phyloP scores from a whole-genome alignment of 352 stramenopile genomes.

The Globisporangium paddicum region DNA sequence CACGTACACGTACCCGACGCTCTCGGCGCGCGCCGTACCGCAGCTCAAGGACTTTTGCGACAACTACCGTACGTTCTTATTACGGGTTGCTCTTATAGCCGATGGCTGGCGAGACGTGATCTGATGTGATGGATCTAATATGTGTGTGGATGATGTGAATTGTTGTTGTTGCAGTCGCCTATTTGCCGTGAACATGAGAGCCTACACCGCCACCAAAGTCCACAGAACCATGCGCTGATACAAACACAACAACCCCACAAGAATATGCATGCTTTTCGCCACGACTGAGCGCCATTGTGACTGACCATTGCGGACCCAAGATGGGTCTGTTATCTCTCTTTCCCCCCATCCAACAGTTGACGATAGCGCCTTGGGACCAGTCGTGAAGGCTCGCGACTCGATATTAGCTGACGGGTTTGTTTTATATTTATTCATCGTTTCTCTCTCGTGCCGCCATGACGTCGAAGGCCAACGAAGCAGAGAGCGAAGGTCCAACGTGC shows the following conservation, averaged over 20 bases:
- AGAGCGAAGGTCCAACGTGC: too few relatives aligned
- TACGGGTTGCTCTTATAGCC: neutral
- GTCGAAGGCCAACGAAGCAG: too few relatives aligned
- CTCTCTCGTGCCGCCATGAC: too few relatives aligned
- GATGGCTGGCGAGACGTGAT: neutral
- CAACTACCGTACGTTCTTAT: slow-evolving; percentile 26
- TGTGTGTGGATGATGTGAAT: neutral
- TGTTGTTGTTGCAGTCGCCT: slow-evolving; percentile 3
- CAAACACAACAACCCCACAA: neutral
- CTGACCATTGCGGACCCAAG: neutral
- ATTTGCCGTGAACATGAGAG: slow-evolving; percentile 1
- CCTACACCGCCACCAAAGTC: neutral
- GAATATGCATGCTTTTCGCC: neutral
- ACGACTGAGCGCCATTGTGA: neutral
- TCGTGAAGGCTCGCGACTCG: neutral
- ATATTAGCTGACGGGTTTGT: too few relatives aligned
- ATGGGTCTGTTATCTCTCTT: neutral
- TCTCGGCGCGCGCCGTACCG: slow-evolving; percentile 68
- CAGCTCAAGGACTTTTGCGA: slow-evolving; percentile 80
- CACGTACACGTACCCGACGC: slow-evolving; percentile 77
- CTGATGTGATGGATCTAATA: neutral
- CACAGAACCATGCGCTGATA: neutral
- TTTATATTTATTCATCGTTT: too few relatives aligned
- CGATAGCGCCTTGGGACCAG: neutral
- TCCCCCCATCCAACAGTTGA: too few relatives aligned